A percentile compares a stretch with the other conserved stretches of the same genome.
phyloP scores from a whole-genome alignment of 495 filamentous ascomycete genomes.

The Bombardia bombarda region DNA sequence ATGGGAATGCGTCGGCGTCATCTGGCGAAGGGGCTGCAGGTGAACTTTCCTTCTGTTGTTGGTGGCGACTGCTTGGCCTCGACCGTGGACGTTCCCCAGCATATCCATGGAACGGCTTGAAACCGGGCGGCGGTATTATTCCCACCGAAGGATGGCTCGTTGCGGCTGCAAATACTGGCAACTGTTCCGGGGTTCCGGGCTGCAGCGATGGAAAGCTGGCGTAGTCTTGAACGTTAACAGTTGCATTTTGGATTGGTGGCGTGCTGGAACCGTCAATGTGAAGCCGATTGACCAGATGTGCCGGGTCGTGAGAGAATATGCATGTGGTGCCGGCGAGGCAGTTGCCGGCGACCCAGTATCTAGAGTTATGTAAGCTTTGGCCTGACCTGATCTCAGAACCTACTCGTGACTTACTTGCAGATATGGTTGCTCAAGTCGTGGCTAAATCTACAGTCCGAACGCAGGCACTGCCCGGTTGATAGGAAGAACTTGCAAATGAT shows the following conservation, averaged over 20 bases:
- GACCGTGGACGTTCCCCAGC: slow-evolving; percentile 64
- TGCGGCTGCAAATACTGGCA: slow-evolving; percentile 42
- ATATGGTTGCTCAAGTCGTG: slow-evolving; percentile 93
- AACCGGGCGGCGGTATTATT: slow-evolving; percentile 54
- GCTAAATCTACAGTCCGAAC: slow-evolving; percentile 94
- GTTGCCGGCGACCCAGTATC: slow-evolving; percentile 95
- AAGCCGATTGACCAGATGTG: slow-evolving; percentile 62
- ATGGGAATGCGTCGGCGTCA: slow-evolving; percentile 93
- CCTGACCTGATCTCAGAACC: background rate
- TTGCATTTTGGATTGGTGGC: slow-evolving; percentile 49
- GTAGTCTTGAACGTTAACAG: slow-evolving; percentile 80
- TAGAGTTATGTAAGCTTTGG: slow-evolving; percentile 30
- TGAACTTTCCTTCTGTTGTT: slow-evolving; percentile 60
- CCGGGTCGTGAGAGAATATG: slow-evolving; percentile 95
- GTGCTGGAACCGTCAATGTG: slow-evolving; percentile 54
- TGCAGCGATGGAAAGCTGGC: slow-evolving; percentile 84
- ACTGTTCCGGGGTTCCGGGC: slow-evolving; percentile 51
- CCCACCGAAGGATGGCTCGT: slow-evolving; percentile 41
- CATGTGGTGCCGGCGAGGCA: slow-evolving; percentile 92
- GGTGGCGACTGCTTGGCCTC: slow-evolving; percentile 78
- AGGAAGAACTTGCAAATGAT: slow-evolving; percentile 96
- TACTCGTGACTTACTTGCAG: slow-evolving; percentile 77
- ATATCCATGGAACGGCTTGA: slow-evolving; percentile 44
- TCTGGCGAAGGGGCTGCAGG: slow-evolving; percentile 72
- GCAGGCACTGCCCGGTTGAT: slow-evolving; percentile 82